Conservation (phyloP, 108 stramenopile genomes). For the Aurantiochytrium sp. region DNA sequence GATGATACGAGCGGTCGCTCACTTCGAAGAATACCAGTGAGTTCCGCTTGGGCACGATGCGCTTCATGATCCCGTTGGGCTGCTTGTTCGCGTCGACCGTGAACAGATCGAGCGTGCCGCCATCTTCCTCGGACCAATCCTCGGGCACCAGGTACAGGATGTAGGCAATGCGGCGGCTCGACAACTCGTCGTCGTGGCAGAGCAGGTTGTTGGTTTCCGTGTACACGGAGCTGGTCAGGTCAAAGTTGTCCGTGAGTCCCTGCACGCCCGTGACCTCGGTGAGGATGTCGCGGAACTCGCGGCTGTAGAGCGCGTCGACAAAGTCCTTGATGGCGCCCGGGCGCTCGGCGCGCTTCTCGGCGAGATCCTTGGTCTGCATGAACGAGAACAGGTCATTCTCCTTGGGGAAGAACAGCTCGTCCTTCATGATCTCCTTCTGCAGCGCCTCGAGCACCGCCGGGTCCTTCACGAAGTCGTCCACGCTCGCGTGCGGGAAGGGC, state of each 20-base stretch:
- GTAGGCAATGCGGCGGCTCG: slow-evolving; percentile 21
- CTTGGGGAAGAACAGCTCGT: slow-evolving; percentile 5
- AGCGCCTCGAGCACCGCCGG: background rate
- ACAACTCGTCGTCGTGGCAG: slow-evolving; percentile 39
- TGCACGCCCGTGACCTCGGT: background rate
- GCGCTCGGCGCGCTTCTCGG: background rate
- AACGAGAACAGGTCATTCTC: slow-evolving; percentile 27
- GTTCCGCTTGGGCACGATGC: slow-evolving; percentile 24
- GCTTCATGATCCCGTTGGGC: slow-evolving; percentile 11
- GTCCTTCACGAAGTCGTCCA: background rate
- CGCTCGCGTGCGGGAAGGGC: background rate
- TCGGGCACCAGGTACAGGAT: slow-evolving; percentile 35
- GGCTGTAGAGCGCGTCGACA: background rate
- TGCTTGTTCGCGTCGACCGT: background rate
- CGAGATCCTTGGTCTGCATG: slow-evolving; percentile 1
- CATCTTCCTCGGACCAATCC: slow-evolving; percentile 32
- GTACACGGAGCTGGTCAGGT: slow-evolving; percentile 24
- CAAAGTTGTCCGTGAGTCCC: background rate
- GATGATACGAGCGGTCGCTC: background rate
- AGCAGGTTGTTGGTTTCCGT: background rate
- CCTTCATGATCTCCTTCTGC: background rate
- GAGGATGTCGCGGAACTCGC: background rate
- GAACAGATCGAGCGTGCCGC: slow-evolving; percentile 33
- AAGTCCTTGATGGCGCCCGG: background rate
- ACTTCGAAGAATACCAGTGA: slow-evolving; percentile 35